Conservation (phyloP, 345 rosid species). For the Kernera saxatilis region DNA sequence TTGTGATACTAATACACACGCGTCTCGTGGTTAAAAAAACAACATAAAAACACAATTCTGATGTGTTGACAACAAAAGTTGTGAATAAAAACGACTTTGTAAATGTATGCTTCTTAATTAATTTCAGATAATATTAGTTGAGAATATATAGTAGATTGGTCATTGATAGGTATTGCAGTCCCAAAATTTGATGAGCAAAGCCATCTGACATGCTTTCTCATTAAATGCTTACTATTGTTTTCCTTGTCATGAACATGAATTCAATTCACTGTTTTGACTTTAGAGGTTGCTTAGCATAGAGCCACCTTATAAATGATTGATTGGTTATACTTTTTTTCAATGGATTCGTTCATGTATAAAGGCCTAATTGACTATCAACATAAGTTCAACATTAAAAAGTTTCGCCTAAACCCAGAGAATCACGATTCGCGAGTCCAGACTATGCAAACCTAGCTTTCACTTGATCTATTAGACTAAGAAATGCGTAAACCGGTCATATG, state of each 20-base stretch:
- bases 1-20: neutral
- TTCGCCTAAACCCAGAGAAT: neutral
- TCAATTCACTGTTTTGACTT: constrained; percentile 23
- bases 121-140: neutral
- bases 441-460: neutral
- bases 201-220: constrained; percentile 3
- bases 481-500: no score
- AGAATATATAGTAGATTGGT: neutral
- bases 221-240: constrained; percentile 20
- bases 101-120: neutral
- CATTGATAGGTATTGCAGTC: constrained; percentile 15
- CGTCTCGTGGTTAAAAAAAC: neutral
- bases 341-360: neutral
- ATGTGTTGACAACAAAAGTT: neutral
- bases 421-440: neutral
- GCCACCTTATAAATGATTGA: constrained; percentile 14
- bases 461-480: no score
- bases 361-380: neutral
- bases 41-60: neutral
- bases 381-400: neutral
- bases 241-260: constrained; percentile 14
- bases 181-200: constrained; percentile 6
- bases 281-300: neutral
- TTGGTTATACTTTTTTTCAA: neutral
- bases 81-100: neutral